Base-by-base conservation (phyloP, 495 filamentous ascomycete species). In the Aspergillus asperescens region DNA sequence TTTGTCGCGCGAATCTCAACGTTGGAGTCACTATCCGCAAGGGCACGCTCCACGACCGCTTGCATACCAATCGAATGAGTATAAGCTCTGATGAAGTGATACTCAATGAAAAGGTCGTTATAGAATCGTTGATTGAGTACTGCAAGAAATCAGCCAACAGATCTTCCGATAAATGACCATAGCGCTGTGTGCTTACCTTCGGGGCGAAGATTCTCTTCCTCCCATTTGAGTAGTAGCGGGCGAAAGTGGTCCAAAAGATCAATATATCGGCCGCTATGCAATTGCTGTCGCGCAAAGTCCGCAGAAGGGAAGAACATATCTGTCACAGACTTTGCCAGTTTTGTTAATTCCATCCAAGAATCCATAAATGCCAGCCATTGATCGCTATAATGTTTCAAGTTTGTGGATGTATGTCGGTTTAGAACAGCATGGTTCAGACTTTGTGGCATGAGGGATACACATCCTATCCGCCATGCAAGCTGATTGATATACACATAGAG, bases 21-120 rank as follows among this genome's bases (percentile, higher is more conserved):
- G 41, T 67, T 68, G 1, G 61, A 77, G 29, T 69, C 65, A 12
- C 60, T 64, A 50, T 77, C 71, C 38, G 71, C 68, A 13, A 75
- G 59, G 0, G 67, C 62, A 28, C 75, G 69, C 56, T 78, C 65
- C 29, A 77, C 66, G 7, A 80, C 76, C 4, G 77, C 77, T 58
- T 80, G 77, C 76, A 80, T 78, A 9, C 76, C 77, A 27, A 80
- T 68, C 3, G 76, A 78, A 52, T 80, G 76, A 0, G 72, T 78
- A 52, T 78, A 78, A 2, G 78, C 73, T 10, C 77, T 69, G 8
- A 79, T 74, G 50, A 79, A 80, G 47, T 80, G 69, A 51, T 80
- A 80, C 44, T 80, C 77, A 19, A 80, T 79, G 34, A 74, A 75
- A 1, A 76, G 65, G 32, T 68, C 68, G 24, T 74, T 71, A 48